A percentile compares a stretch with the other conserved stretches of the same genome.
Conservation (phyloP, 176 grass and related monocot species). For the Musa beccarii region DNA sequence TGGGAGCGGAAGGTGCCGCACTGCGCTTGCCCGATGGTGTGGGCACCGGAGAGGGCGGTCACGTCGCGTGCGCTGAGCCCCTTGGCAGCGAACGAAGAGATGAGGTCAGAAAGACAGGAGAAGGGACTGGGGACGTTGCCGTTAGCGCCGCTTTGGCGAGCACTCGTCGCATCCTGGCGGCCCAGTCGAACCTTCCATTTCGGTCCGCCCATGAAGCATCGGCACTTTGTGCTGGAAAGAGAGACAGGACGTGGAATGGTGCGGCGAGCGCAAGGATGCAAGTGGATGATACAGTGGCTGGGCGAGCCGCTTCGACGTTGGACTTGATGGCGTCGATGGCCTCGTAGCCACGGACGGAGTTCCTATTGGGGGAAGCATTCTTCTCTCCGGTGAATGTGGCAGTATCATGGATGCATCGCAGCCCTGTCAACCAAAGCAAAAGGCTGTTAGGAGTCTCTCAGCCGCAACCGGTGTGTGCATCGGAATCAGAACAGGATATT, state of each 20-base stretch:
- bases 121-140: conserved; percentile 32
- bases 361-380: conserved; percentile 13
- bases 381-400: conserved; percentile 25
- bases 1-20: conserved; percentile 43
- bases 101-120: conserved; percentile 28
- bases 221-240: not conserved
- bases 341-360: conserved; percentile 19
- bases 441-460: not conserved
- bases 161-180: conserved; percentile 39
- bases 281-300: conserved; percentile 32
- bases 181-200: conserved; percentile 30
- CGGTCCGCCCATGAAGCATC: conserved; percentile 15
- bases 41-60: conserved; percentile 61
- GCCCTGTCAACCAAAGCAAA: not conserved
- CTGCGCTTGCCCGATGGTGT: conserved; percentile 48
- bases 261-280: conserved; percentile 47
- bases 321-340: not conserved
- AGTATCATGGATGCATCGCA: conserved; percentile 26
- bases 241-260: not conserved
- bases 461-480: too few relatives aligned
- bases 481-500: too few relatives aligned
- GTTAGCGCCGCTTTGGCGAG: conserved; percentile 39
- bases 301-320: conserved; percentile 18
- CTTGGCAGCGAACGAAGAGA: conserved; percentile 30
- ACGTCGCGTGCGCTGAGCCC: conserved; percentile 48